These are phyloP conservation scores for Pezicula rhizophila DNA, from an alignment of 2,329 filamentous ascomycete genomes.

Conservation along the genomic window DNA sequence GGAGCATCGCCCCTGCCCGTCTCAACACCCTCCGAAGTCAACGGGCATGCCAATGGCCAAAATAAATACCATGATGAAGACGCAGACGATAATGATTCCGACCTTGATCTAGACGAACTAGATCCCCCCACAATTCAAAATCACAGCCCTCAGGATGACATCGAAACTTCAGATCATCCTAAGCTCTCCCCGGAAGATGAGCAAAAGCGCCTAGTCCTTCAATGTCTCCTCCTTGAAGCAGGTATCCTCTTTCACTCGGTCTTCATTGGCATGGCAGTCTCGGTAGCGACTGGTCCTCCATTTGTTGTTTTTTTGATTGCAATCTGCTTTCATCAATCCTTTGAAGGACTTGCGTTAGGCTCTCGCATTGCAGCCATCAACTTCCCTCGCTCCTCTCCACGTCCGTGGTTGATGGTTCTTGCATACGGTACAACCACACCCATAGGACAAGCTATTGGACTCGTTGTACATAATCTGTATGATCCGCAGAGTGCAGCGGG, in stretches of 20 bases:
- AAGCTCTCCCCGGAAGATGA: conserved; percentile 40
- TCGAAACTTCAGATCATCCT: conserved; percentile 23
- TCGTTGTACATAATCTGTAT: conserved; percentile 72
- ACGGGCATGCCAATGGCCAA: conserved; percentile 10
- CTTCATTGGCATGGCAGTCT: conserved; percentile 83
- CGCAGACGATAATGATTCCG: conserved; percentile 41
- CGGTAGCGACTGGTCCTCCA: conserved; percentile 71
- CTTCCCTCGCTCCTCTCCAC: conserved; percentile 66
- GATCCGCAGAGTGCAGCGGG: conserved; percentile 72
- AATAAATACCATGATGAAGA: conserved; percentile 27
- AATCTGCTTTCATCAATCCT: conserved; percentile 81
- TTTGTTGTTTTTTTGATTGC: conserved; percentile 77
- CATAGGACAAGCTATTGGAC: conserved; percentile 75
- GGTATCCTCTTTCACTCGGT: conserved; percentile 81
- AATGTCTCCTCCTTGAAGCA: conserved; percentile 74
- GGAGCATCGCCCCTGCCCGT: conserved; percentile 53
- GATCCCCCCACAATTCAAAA: conserved; percentile 31
- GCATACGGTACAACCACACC: conserved; percentile 75
- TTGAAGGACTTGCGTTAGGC: conserved; percentile 81
- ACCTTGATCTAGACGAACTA: conserved; percentile 57
- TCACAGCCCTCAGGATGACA: background rate
- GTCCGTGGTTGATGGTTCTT: conserved; percentile 75
- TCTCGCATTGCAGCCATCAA: conserved; percentile 78
- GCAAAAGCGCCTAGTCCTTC: conserved; percentile 62
- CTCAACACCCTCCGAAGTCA: conserved; percentile 37